Base-by-base conservation (phyloP, 768 basidiomycete genomes). In the Gyrodon lividus region DNA sequence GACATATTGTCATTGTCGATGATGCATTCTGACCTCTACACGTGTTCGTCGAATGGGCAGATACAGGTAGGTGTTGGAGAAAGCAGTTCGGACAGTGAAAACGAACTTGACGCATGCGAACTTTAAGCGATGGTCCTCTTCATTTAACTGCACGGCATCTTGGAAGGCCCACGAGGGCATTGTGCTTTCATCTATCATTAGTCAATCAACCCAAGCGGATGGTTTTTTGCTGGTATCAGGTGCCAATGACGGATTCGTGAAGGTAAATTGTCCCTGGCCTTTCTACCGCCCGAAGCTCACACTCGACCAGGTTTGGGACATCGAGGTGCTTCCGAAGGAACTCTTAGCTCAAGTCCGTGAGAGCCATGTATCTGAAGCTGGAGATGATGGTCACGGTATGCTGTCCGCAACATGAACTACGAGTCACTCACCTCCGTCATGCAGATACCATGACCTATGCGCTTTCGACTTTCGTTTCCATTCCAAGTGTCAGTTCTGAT, bases 111-210 rank as follows among this genome's bases (percentile, higher is more conserved):
- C 13, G 16, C 17, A 28, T 16, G 8, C 41, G 20, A 2, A 41
- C 45, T 26, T 26, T 8, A 59, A 95, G 84, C 78, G 90, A 24
- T 93, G 87, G 78, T 92, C 91, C 22, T 76, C 84, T 1, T 82
- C 86, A 0, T 98, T 97, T 61, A 85, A 94, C 55, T 89, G 89
- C 59, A 87, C 82, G 0, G 87, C 87, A 0, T 84, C 84, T 0
- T 98, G 93, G 89, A 67, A 72, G 34, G 93, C 82, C 0, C 95
- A 98, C 61, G 71, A 78, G 17, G 89, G 87, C 13, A 92, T 92
- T 48, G 82, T 87, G 2, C 80, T 98, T 16, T 92, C 92, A 4
- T 92, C 89, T 2, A 73, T 86, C 28, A 72, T 89, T 24, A 79
- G 81, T 0, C 64, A 63, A 50, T 77, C 63, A 43, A 39, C 51